Percentiles rank a stretch among this genome's conserved stretches.
Conservation (phyloP, 148 eudicot genomes). For the Arbutus unedo region DNA sequence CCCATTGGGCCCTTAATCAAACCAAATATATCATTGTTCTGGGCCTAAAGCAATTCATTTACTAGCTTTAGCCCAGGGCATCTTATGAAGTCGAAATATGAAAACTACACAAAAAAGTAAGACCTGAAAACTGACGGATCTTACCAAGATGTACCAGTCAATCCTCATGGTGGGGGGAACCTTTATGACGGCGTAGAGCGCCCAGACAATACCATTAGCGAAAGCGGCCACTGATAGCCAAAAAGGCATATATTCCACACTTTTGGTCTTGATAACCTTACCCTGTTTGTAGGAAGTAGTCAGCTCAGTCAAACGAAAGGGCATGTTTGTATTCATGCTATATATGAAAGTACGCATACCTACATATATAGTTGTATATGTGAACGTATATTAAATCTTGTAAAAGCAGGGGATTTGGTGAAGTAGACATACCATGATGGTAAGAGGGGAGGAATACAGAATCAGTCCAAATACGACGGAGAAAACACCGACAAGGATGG, state of each 20-base stretch:
- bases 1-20: background rate
- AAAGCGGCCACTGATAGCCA: conserved; percentile 43
- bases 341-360: background rate
- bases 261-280: conserved; percentile 28
- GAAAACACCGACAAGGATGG: conserved; percentile 28
- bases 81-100: background rate
- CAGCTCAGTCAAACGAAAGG: background rate
- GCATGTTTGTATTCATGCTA: background rate
- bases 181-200: conserved; percentile 39
- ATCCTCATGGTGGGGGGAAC: conserved; percentile 22
- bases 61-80: background rate
- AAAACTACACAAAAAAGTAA: background rate
- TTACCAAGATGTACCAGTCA: conserved; percentile 33
- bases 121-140: background rate
- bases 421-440: conserved; percentile 21
- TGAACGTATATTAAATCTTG: too few species aligned
- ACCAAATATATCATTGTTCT: background rate
- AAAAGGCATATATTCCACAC: conserved; percentile 61
- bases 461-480: conserved; percentile 21
- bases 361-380: too few species aligned
- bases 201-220: conserved; percentile 43
- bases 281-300: conserved; percentile 10
- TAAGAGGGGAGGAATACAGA: conserved; percentile 29
- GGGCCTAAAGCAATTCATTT: background rate
- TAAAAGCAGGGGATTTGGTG: background rate